A percentile compares a stretch with the other conserved stretches of the same genome.
phyloP scores from a whole-genome alignment of 1,284 basidiomycete species.

The Rhodotorula sp. region DNA sequence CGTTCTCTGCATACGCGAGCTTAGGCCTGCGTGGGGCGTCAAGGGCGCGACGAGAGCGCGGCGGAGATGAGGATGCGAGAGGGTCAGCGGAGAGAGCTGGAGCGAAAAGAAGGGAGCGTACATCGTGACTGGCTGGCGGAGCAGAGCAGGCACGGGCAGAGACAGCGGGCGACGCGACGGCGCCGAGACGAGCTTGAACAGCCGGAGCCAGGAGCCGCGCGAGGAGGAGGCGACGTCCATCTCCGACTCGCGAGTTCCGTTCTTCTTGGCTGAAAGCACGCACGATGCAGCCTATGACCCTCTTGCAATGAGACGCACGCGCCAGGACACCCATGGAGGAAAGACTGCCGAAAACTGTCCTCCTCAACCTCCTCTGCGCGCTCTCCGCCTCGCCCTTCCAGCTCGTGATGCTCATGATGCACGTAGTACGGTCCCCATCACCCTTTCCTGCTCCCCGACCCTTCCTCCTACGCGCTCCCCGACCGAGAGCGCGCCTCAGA shows the following conservation, averaged over 20 bases:
- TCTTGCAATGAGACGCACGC: too few relatives aligned
- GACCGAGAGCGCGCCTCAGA: not conserved
- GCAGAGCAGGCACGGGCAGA: too few relatives aligned
- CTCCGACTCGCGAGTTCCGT: too few relatives aligned
- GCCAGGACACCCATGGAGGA: too few relatives aligned
- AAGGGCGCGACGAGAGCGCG: not conserved
- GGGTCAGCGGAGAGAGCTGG: not conserved
- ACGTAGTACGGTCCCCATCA: too few relatives aligned
- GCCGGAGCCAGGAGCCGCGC: not conserved
- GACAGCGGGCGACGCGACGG: not conserved
- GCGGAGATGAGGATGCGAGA: not conserved
- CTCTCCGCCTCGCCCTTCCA: too few relatives aligned
- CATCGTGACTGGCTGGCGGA: not conserved
- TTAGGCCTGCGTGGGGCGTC: constrained; percentile 23
- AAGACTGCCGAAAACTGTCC: too few relatives aligned
- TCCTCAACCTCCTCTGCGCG: too few relatives aligned
- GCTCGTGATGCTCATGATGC: too few relatives aligned
- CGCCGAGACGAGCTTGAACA: not conserved
- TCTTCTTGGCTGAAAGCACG: too few relatives aligned
- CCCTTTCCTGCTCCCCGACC: too few relatives aligned
- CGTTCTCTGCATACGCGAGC: constrained; percentile 57
- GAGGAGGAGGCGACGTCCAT: not conserved
- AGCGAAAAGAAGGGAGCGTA: not conserved
- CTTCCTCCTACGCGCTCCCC: not conserved
- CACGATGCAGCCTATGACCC: too few relatives aligned